Evolutionary conservation across 257 asterid species (phyloP).

Genomic region (Verbena officinalis): DNA sequence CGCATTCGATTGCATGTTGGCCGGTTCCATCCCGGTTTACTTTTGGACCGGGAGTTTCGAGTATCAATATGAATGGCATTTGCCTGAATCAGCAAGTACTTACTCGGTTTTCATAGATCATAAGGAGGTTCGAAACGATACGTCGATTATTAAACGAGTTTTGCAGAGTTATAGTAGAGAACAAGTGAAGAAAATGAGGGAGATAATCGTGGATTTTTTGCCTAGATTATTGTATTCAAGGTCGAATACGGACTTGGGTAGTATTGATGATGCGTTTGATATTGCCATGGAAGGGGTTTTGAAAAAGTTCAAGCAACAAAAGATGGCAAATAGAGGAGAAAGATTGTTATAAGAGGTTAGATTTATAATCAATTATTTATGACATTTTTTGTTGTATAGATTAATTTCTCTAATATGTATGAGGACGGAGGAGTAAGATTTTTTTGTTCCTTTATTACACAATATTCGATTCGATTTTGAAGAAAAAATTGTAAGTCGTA

Average conservation of each 20-base stretch:
- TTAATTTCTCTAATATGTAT: neutral
- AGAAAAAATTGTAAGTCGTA: no score
- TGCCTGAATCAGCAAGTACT: conserved; percentile 35
- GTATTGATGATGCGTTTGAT: conserved; percentile 43
- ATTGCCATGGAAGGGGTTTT: conserved; percentile 49
- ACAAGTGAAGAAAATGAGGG: conserved; percentile 42
- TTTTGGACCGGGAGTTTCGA: conserved; percentile 56
- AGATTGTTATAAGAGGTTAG: conserved; percentile 8
- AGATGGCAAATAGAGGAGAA: neutral
- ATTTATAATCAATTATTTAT: no score
- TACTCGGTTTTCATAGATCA: conserved; percentile 54
- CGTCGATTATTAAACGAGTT: conserved; percentile 22
- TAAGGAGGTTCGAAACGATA: conserved; percentile 47
- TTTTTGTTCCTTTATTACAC: neutral
- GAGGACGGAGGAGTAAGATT: neutral
- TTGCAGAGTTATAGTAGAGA: conserved; percentile 34
- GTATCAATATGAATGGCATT: conserved; percentile 60
- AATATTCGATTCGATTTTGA: no score
- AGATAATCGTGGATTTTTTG: conserved; percentile 33
- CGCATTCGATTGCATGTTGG: conserved; percentile 59
- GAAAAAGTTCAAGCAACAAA: conserved; percentile 40
- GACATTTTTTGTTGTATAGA: conserved; percentile 14
- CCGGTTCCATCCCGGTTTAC: conserved; percentile 65
- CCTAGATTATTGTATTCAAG: conserved; percentile 48
- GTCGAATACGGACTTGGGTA: conserved; percentile 34